Evolutionary conservation across 73 alveolate genomes (phyloP).

Genomic region (Tetrahymena elliotti): DNA sequence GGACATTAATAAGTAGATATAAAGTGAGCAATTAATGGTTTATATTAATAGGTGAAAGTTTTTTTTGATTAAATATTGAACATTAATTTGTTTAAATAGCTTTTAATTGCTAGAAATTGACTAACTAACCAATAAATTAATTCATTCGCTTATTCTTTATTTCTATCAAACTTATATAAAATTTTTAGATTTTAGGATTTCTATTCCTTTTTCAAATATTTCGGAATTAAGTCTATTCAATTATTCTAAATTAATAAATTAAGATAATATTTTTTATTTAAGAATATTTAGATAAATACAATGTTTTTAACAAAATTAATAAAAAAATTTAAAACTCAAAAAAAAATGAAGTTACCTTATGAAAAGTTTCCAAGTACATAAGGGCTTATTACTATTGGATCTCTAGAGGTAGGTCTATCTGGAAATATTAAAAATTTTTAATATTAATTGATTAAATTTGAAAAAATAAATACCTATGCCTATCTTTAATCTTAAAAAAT

Average conservation of each 20-base stretch:
- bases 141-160: too few species aligned
- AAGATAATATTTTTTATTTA: too few species aligned
- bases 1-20: too few species aligned
- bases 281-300: not conserved
- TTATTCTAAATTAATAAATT: not conserved
- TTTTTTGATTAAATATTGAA: too few species aligned
- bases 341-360: not conserved
- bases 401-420: conserved; percentile 30
- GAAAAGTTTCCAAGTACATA: conserved; percentile 2
- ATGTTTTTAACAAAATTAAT: too few species aligned
- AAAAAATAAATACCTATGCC: conserved; percentile 16
- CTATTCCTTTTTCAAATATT: not conserved
- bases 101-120: too few species aligned
- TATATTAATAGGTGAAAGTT: too few species aligned
- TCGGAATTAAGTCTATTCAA: not conserved
- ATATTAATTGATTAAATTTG: not conserved
- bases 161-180: not conserved
- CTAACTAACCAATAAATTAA: not conserved
- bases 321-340: too few species aligned
- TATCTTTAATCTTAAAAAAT: conserved; percentile 16
- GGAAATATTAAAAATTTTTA: not conserved
- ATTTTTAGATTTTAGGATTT: not conserved
- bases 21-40: too few species aligned
- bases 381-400: conserved; percentile 24
- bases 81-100: too few species aligned